Conservation (phyloP, 2,329 filamentous ascomycete species). For the Xylariaceae sp. region DNA sequence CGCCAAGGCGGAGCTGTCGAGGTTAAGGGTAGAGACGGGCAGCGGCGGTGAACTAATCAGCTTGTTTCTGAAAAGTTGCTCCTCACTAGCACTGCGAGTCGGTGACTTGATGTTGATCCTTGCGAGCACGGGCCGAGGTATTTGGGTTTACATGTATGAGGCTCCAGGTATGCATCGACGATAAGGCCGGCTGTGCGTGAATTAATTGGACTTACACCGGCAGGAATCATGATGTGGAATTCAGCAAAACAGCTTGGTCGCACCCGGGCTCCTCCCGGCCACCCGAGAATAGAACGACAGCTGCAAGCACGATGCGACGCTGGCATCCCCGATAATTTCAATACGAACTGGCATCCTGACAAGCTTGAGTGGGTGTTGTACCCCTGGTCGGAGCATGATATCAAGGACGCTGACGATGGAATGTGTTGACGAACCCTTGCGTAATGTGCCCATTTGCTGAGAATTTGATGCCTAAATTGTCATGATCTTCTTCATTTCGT, state of each 20-base stretch:
- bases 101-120: slow-evolving; percentile 3
- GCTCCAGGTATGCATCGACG: slow-evolving; percentile 8
- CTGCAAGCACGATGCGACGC: slow-evolving; percentile 13
- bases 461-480: not conserved
- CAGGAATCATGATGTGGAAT: not conserved
- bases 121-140: not conserved
- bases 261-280: too few species aligned
- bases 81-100: slow-evolving; percentile 10
- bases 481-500: not conserved
- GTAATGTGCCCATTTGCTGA: not conserved
- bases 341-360: slow-evolving; percentile 18
- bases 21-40: too few species aligned
- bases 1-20: too few species aligned
- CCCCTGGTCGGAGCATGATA: slow-evolving; percentile 13
- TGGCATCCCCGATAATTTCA: slow-evolving; percentile 13
- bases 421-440: not conserved
- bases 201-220: not conserved
- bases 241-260: not conserved
- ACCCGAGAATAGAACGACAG: too few species aligned
- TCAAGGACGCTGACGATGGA: not conserved
- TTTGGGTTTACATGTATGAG: not conserved
- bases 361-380: slow-evolving; percentile 8
- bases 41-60: too few species aligned
- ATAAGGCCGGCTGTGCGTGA: slow-evolving; percentile 1
- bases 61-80: too few species aligned